Evolutionary conservation across 176 grass and related monocot species (phyloP).

Genomic region (Triticum urartu): DNA sequence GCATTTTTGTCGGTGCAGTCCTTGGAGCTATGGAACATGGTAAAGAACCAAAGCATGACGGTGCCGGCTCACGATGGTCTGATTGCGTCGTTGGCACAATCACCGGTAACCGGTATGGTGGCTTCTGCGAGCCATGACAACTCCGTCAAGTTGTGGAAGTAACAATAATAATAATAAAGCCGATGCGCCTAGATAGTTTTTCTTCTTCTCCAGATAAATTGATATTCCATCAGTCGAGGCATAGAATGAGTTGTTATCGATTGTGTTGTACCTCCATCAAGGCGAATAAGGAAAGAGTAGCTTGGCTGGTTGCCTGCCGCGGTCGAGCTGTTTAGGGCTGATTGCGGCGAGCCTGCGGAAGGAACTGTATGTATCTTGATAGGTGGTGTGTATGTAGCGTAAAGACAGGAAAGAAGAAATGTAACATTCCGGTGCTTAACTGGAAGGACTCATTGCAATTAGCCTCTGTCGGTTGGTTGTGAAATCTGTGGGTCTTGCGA

Average conservation of each 20-base stretch:
- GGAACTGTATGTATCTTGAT: constrained; percentile 37
- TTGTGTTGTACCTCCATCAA: constrained; percentile 17
- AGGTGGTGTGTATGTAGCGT: constrained; percentile 23
- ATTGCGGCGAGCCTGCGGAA: constrained; percentile 25
- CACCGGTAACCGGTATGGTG: constrained; percentile 71
- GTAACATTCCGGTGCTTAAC: constrained; percentile 8
- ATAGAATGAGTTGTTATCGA: constrained; percentile 24
- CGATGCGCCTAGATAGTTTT: constrained; percentile 24
- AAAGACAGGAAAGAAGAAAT: constrained; percentile 1
- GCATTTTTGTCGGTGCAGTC: constrained; percentile 54
- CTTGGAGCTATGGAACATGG: constrained; percentile 89
- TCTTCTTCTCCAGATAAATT: constrained; percentile 23
- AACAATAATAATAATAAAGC: constrained; percentile 33
- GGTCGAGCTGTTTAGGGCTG: constrained; percentile 24
- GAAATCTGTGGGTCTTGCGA: background rate
- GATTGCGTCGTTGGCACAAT: constrained; percentile 76
- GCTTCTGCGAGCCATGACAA: constrained; percentile 95
- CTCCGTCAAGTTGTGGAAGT: constrained; percentile 98
- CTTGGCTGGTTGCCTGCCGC: background rate
- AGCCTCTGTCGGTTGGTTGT: background rate
- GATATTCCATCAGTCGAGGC: constrained; percentile 27
- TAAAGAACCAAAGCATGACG: constrained; percentile 79
- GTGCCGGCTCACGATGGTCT: constrained; percentile 82
- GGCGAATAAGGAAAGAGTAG: constrained; percentile 42
- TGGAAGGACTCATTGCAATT: constrained; percentile 31